Base-by-base conservation (phyloP, 2,329 filamentous ascomycete species). In the Diaporthe sp. region DNA sequence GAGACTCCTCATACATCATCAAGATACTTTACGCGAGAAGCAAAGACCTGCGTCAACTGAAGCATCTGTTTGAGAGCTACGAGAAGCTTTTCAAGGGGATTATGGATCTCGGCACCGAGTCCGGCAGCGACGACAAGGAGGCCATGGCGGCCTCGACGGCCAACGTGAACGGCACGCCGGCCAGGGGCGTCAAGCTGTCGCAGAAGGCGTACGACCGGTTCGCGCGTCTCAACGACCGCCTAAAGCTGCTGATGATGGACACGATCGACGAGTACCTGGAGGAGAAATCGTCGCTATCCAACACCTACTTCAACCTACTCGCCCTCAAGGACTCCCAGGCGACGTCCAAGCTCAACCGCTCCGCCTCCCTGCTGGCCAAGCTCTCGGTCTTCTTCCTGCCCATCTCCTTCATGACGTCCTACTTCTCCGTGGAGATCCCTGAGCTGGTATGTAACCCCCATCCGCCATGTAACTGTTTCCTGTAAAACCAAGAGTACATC, bases 271-370 rank as follows among this genome's bases (percentile, higher is more conserved):
- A 92, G 79, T 91, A 90, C 75, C 83, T 95, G 31, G 90, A 90
- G 39, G 93, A 95, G 82, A 95, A 94, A 80, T 91, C 93, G 37
- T 91, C 91, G 0, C 85, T 95, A 37, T 92, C 93, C 4, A 90
- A 90, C 77, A 91, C 94, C 81, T 95, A 95, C 82, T 95, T 95
- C 87, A 94, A 94, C 82, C 88, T 95, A 78, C 94, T 93, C 75
- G 91, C 93, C 25, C 91, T 95, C 80, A 94, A 94, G 81, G 93
- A 95, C 82, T 94, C 93, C 0, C 90, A 92, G 78, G 90, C 91
- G 5, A 93, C 94, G 15, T 93, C 94, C 76, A 89, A 92, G 28
- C 87, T 95, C 28, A 95, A 93, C 0, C 87, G 93, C 75, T 92
- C 93, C 77, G 94, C 93, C 4, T 91, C 94, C 6, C 85, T 95